Evolutionary conservation across 140 eudicot genomes (phyloP).

Genomic region (Eryngium alpinum): DNA sequence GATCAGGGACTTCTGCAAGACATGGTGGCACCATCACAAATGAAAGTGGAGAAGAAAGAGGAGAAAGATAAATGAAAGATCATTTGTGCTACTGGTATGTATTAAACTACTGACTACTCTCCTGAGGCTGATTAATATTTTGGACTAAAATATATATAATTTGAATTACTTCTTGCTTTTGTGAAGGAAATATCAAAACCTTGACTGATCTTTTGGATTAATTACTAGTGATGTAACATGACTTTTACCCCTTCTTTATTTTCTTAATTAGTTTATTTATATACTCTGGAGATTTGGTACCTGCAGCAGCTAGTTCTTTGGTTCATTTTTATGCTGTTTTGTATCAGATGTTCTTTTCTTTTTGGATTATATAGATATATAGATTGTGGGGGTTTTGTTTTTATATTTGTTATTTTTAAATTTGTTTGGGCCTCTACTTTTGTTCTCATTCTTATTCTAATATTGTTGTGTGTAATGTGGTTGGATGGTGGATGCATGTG

Average conservation of each 20-base stretch:
- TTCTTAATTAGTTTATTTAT: too few species aligned
- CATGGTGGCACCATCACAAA: conserved; percentile 40
- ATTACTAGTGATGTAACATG: neutral
- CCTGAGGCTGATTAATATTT: neutral
- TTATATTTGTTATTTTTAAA: neutral
- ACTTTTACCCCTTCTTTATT: conserved; percentile 1
- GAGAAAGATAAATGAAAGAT: conserved; percentile 5
- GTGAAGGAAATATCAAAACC: neutral
- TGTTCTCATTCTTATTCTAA: conserved; percentile 9
- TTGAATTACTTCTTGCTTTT: neutral
- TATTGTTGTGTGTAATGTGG: neutral
- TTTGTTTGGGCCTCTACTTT: neutral
- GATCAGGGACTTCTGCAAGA: conserved; percentile 90
- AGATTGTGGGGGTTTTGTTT: neutral
- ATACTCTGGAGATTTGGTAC: neutral
- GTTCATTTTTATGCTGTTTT: neutral
- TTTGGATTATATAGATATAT: neutral
- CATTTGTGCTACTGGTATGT: neutral
- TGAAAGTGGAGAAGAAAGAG: conserved; percentile 46
- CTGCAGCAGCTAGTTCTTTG: neutral
- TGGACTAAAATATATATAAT: neutral
- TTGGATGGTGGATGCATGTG: conserved; percentile 1
- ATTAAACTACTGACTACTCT: conserved; percentile 12
- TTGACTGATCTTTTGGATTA: neutral
- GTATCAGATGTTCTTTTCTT: neutral